phyloP scores from a whole-genome alignment of 352 stramenopile genomes.

The Globisporangium echinulatum region DNA sequence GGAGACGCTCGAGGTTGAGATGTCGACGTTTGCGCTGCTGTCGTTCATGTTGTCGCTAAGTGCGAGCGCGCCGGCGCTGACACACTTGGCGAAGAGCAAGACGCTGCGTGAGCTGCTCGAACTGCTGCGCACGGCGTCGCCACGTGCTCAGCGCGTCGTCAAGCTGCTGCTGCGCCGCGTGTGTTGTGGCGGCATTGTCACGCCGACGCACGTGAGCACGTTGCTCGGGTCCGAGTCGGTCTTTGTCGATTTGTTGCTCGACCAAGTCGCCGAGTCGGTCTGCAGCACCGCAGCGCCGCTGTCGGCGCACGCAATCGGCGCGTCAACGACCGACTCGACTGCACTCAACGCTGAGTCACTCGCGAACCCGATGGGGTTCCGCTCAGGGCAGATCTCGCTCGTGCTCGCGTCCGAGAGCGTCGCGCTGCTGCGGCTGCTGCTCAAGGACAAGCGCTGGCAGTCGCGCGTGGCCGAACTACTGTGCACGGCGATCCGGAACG shows the following conservation, averaged over 20 bases:
- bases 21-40: constrained; percentile 59
- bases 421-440: constrained; percentile 59
- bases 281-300: constrained; percentile 70
- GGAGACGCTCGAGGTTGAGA: constrained; percentile 77
- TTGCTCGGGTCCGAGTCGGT: constrained; percentile 78
- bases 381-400: constrained; percentile 74
- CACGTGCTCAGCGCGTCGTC: constrained; percentile 74
- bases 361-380: constrained; percentile 75
- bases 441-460: constrained; percentile 64
- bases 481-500: constrained; percentile 66
- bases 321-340: constrained; percentile 18
- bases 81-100: constrained; percentile 47
- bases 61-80: constrained; percentile 46
- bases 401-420: constrained; percentile 79
- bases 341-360: constrained; percentile 60
- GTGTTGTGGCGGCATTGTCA: constrained; percentile 63
- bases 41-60: constrained; percentile 81
- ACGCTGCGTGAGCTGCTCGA: constrained; percentile 73
- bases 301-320: constrained; percentile 43
- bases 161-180: constrained; percentile 72
- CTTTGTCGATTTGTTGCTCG: constrained; percentile 75
- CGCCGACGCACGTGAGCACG: constrained; percentile 51
- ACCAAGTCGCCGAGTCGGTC: constrained; percentile 84
- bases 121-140: constrained; percentile 69
- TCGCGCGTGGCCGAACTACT: constrained; percentile 57